A percentile compares a stretch with the other conserved stretches of the same genome.
phyloP scores from a whole-genome alignment of 2,329 filamentous ascomycete species.

The Cordyceps tenuipes region DNA sequence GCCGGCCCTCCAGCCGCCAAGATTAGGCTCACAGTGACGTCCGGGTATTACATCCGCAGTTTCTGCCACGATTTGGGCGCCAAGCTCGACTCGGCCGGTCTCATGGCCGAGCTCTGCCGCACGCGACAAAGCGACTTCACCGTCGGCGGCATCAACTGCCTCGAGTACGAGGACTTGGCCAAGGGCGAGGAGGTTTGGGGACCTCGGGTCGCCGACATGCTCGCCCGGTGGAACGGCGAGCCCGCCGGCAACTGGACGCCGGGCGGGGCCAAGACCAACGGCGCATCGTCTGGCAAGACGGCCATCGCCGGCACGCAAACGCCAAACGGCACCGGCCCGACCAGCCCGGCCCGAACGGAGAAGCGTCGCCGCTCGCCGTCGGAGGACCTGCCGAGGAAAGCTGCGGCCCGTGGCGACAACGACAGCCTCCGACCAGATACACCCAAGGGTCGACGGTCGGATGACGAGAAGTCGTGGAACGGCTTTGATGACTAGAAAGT shows the following conservation, averaged over 20 bases:
- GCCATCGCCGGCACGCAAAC: neutral
- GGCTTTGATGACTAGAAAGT: conserved; percentile 29
- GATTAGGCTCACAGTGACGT: conserved; percentile 86
- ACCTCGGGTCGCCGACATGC: conserved; percentile 53
- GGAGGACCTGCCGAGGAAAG: conserved; percentile 23
- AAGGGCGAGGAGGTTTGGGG: conserved; percentile 77
- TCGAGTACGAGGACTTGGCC: conserved; percentile 70
- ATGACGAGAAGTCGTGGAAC: conserved; percentile 36
- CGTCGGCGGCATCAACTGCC: conserved; percentile 58
- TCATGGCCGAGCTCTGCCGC: conserved; percentile 80
- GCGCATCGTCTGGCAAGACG: conserved; percentile 13
- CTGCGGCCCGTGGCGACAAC: conserved; percentile 15
- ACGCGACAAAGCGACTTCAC: conserved; percentile 75
- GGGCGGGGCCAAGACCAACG: conserved; percentile 10
- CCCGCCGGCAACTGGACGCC: conserved; percentile 20
- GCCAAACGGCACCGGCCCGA: conserved; percentile 9
- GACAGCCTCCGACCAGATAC: conserved; percentile 9
- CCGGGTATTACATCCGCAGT: conserved; percentile 92
- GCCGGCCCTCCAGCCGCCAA: conserved; percentile 67
- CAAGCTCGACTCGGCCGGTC: conserved; percentile 69
- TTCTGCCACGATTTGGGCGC: conserved; percentile 86
- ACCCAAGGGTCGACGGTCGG: conserved; percentile 19
- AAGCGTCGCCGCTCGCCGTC: conserved; percentile 25
- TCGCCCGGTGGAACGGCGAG: conserved; percentile 34
- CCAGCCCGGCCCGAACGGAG: conserved; percentile 15